Percentiles rank a stretch among this genome's conserved stretches.
Evolutionary conservation across 345 rosid genomes (phyloP).

Genomic region (Microthlaspi erraticum): DNA sequence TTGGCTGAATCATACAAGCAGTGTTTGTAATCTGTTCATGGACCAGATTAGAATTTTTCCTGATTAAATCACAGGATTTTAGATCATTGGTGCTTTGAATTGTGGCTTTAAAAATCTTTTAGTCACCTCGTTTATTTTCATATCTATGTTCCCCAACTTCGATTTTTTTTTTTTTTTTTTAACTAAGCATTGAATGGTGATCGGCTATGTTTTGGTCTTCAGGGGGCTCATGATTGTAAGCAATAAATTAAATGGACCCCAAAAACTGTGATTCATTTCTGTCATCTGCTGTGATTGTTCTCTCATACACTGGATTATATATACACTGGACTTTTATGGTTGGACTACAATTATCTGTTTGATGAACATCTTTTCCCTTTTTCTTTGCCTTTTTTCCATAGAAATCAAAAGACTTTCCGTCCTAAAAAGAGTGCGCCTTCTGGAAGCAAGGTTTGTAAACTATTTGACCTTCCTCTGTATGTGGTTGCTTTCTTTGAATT

Average conservation of each 20-base stretch:
- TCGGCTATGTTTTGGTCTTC: slow-evolving; percentile 6
- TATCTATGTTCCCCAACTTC: not conserved
- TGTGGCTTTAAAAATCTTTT: slow-evolving; percentile 5
- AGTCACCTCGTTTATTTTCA: slow-evolving; percentile 6
- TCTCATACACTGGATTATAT: not conserved
- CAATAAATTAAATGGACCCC: not conserved
- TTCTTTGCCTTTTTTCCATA: slow-evolving; percentile 44
- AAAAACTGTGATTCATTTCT: slow-evolving; percentile 2
- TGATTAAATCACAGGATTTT: not conserved
- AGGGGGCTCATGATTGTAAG: not conserved
- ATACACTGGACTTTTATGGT: not conserved
- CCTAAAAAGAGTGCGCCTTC: slow-evolving; percentile 98
- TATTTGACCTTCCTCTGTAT: not conserved
- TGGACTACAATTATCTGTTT: slow-evolving; percentile 21
- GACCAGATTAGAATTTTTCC: not conserved
- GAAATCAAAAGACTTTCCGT: slow-evolving; percentile 97
- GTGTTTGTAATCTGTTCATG: slow-evolving; percentile 11
- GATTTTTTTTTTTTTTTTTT: not conserved
- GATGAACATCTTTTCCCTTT: not conserved
- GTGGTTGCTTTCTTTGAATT: not conserved
- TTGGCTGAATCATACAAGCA: not conserved
- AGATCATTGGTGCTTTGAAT: not conserved
- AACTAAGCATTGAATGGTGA: not conserved
- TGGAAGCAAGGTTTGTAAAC: slow-evolving; percentile 86
- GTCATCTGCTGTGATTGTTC: slow-evolving; percentile 17